Evolutionary conservation across 2,329 filamentous ascomycete species (phyloP), one percentile per base, ranked within the genome.

Genomic region (Colletotrichum lupini): DNA sequence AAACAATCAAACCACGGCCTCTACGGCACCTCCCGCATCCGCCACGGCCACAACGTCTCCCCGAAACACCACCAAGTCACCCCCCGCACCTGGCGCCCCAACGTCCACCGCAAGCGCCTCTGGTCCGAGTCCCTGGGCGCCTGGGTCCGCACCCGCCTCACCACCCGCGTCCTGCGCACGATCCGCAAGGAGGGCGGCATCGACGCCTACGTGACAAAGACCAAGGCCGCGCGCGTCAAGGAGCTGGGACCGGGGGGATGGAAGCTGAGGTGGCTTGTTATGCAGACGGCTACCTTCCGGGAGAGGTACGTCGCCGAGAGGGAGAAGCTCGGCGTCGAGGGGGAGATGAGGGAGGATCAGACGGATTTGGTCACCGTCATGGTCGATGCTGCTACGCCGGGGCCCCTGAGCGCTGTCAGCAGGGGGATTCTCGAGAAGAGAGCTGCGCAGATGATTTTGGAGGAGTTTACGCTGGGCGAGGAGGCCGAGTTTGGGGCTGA

Each of bases 221-320:
- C 91, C 81, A 97, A 95, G 84, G 86, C 92, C 19, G 89, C 87
- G 53, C 90, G 97, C 75, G 88, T 98, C 80, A 94, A 92, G 85
- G 94, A 98, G 83, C 87, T 99, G 70, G 97, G 97, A 5, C 91
- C 96, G 65, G 93, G 93, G 76, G 97, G 97, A 7, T 99, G 97
- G 97, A 91, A 92, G 77, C 85, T 99, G 79, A 88, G 97, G 76
- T 98, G 95, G 94, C 90, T 94, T 75, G 87, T 99, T 74, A 95
- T 98, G 92, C 94, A 96, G 85, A 95, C 92, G 5, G 79, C 79
- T 1, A 84, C 85, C 24, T 89, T 97, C 63, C 91, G 92, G 81
- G 88, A 89, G 76, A 86, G 89, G 76, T 94, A 95, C 79, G 24
- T 58, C 14, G 81, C 84, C 62, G 88, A 98, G 85, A 87, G 95